Evolutionary conservation across 1,284 basidiomycete genomes (phyloP).

Genomic region (Ustilago xerochloae): DNA sequence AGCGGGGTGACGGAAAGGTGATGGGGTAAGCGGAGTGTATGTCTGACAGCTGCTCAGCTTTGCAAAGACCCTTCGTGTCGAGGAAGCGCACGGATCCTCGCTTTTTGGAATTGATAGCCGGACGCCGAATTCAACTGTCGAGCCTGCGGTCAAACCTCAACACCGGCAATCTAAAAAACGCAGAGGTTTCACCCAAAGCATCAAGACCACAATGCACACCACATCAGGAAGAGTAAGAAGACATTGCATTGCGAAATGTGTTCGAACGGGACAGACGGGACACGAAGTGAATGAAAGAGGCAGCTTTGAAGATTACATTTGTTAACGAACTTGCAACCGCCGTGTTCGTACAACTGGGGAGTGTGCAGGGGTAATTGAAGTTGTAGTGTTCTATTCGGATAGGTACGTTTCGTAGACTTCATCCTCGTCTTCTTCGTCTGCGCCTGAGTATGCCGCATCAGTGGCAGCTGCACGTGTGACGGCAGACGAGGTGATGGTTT

Average conservation of each 20-base stretch:
- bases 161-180: background rate
- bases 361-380: background rate
- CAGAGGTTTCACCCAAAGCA: background rate
- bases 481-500: background rate
- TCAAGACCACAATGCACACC: background rate
- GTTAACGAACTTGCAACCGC: too few species aligned
- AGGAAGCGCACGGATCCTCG: background rate
- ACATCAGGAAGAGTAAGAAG: background rate
- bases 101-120: conserved; percentile 4
- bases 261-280: too few species aligned
- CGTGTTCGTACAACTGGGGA: too few species aligned
- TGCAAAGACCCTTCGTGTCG: too few species aligned
- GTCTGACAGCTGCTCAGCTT: conserved; percentile 2
- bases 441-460: background rate
- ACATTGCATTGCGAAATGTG: background rate
- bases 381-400: conserved; percentile 9
- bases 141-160: background rate
- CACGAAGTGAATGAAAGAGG: too few species aligned
- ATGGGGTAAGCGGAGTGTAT: too few species aligned
- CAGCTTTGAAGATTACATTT: too few species aligned
- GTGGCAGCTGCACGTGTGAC: background rate
- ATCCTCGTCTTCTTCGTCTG: background rate
- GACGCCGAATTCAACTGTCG: background rate
- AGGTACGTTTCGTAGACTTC: conserved; percentile 5
- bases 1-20: too few species aligned